A percentile compares a stretch with the other conserved stretches of the same genome.
Conservation (phyloP, 345 rosid genomes). For the Populus davidiana region DNA sequence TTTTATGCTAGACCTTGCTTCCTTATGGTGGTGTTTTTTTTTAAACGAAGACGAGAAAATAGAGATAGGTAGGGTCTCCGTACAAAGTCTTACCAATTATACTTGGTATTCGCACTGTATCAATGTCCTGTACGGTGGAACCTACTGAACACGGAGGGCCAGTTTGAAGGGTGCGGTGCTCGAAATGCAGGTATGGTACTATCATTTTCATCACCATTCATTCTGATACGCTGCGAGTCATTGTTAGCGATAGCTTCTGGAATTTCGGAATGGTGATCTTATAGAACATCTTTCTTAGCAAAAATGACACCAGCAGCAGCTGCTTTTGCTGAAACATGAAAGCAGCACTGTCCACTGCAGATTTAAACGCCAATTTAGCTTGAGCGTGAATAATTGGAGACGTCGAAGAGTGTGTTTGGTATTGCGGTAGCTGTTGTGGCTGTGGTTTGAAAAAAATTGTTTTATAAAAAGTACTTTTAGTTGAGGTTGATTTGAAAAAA, state of each 20-base stretch:
- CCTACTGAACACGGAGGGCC: not conserved
- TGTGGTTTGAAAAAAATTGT: no score
- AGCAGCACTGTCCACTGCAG: slow-evolving; percentile 25
- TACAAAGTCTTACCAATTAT: no score
- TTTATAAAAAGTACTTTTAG: no score
- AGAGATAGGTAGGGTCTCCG: not conserved
- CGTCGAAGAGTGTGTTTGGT: no score
- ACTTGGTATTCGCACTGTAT: no score
- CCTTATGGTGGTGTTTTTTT: not conserved
- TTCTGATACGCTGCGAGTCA: not conserved
- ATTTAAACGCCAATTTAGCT: not conserved
- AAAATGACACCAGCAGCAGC: slow-evolving; percentile 24
- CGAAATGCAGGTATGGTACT: not conserved
- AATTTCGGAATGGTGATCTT: slow-evolving; percentile 21
- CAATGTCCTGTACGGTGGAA: no score
- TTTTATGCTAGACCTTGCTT: not conserved
- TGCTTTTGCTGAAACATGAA: slow-evolving; percentile 29
- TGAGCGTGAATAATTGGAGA: not conserved
- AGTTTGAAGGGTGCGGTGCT: not conserved
- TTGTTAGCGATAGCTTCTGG: slow-evolving; percentile 29
- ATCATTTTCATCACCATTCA: slow-evolving; percentile 21
- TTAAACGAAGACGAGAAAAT: not conserved
- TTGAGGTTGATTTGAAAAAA: no score
- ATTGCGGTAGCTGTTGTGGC: no score
- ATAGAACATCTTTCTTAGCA: slow-evolving; percentile 12